phyloP scores from a whole-genome alignment of 352 stramenopile species.

The Phytopythium litorale region DNA sequence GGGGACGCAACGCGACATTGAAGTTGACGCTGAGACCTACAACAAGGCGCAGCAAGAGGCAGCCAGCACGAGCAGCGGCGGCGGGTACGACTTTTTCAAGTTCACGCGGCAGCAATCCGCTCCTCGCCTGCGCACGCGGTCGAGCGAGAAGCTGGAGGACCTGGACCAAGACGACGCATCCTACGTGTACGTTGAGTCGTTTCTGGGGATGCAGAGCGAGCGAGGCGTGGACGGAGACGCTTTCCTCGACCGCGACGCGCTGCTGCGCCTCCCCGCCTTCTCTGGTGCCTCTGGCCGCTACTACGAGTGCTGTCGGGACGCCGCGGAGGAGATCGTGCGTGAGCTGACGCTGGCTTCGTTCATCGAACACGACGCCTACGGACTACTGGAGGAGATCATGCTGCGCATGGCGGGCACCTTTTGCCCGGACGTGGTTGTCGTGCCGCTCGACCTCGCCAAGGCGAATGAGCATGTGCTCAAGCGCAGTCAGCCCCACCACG shows the following conservation, averaged over 20 bases:
- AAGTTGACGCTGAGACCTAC: background rate
- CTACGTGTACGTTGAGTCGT: conserved; percentile 72
- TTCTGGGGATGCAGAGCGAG: conserved; percentile 47
- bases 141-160: conserved; percentile 22
- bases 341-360: conserved; percentile 41
- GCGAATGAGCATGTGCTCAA: background rate
- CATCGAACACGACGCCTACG: conserved; percentile 66
- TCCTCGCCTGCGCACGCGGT: conserved; percentile 5
- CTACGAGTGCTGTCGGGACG: conserved; percentile 61
- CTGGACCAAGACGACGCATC: conserved; percentile 51
- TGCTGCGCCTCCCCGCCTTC: conserved; percentile 49
- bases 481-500: background rate
- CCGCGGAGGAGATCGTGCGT: conserved; percentile 43
- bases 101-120: background rate
- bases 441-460: background rate
- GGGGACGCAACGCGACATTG: background rate
- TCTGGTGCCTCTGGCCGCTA: conserved; percentile 32
- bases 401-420: conserved; percentile 68
- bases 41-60: background rate
- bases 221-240: conserved; percentile 8
- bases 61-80: background rate
- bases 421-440: conserved; percentile 31
- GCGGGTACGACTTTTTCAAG: background rate
- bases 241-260: conserved; percentile 36
- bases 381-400: conserved; percentile 70